phyloP scores from a whole-genome alignment of 495 filamentous ascomycete species.

The Rostrohypoxylon terebratum region DNA sequence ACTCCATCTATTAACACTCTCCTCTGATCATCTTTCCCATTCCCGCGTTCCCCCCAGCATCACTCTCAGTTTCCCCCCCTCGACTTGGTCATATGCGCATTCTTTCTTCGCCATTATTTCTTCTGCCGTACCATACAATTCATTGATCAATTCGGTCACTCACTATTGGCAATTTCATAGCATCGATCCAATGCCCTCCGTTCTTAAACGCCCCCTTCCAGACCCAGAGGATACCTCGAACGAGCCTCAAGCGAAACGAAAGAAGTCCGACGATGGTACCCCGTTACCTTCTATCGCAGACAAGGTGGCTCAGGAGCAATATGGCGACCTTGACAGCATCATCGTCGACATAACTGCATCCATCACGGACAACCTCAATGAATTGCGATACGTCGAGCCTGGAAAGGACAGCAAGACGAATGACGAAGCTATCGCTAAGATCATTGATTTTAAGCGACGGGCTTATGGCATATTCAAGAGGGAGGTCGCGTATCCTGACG shows the following conservation, averaged over 20 bases:
- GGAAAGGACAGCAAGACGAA: slow-evolving; percentile 41
- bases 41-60: neutral
- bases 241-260: slow-evolving; percentile 60
- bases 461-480: slow-evolving; percentile 56
- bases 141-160: slow-evolving; percentile 29
- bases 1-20: slow-evolving; percentile 8
- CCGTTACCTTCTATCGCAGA: slow-evolving; percentile 57
- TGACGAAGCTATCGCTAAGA: slow-evolving; percentile 51
- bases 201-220: slow-evolving; percentile 61
- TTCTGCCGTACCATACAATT: slow-evolving; percentile 6
- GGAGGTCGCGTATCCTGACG: slow-evolving; percentile 55
- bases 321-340: slow-evolving; percentile 59
- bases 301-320: slow-evolving; percentile 57
- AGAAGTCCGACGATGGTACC: slow-evolving; percentile 55
- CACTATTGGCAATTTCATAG: slow-evolving; percentile 48
- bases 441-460: slow-evolving; percentile 57
- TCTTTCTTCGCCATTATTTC: neutral
- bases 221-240: slow-evolving; percentile 46
- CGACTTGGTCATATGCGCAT: slow-evolving; percentile 7
- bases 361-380: slow-evolving; percentile 54
- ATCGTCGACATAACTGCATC: slow-evolving; percentile 58
- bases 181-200: slow-evolving; percentile 55
- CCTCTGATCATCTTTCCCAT: slow-evolving; percentile 1
- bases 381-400: slow-evolving; percentile 48
- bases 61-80: neutral